Evolutionary conservation across 1,284 basidiomycete genomes (phyloP).

Genomic region (Flammula alnicola): DNA sequence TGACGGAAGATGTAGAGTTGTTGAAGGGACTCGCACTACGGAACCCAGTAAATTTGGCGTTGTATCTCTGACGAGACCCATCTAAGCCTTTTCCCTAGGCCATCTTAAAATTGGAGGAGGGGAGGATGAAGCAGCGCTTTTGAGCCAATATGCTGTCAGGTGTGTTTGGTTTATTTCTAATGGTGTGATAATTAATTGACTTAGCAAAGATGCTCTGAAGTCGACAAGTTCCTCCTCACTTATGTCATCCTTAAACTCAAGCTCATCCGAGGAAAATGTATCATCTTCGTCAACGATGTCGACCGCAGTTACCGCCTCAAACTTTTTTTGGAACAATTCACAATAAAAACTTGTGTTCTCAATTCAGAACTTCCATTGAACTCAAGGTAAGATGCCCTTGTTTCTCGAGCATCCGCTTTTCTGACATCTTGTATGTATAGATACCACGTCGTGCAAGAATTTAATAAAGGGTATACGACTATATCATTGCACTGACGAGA

Average conservation of each 20-base stretch:
- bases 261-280: conserved; percentile 94
- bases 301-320: conserved; percentile 95
- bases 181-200: conserved; percentile 1
- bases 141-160: conserved; percentile 89
- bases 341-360: conserved; percentile 94
- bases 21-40: conserved; percentile 89
- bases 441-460: conserved; percentile 98
- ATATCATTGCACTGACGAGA: conserved; percentile 97
- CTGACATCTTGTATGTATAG: conserved; percentile 44
- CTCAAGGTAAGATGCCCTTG: conserved; percentile 60
- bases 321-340: conserved; percentile 97
- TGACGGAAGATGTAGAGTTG: conserved; percentile 94
- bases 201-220: conserved; percentile 76
- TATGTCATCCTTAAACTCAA: conserved; percentile 96
- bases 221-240: conserved; percentile 93
- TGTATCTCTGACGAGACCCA: conserved; percentile 27
- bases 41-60: conserved; percentile 71
- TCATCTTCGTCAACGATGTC: conserved; percentile 97
- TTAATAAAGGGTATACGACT: conserved; percentile 99
- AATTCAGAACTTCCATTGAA: conserved; percentile 97
- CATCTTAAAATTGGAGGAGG: conserved; percentile 86
- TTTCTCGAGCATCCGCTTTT: conserved; percentile 2
- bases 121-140: conserved; percentile 75
- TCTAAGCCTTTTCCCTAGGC: conserved; percentile 53
- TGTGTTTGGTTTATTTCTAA: conserved; percentile 33